A percentile compares a stretch with the other conserved stretches of the same genome.
phyloP scores from a whole-genome alignment of 73 alveolate genomes.

The Blepharisma japonicum region DNA sequence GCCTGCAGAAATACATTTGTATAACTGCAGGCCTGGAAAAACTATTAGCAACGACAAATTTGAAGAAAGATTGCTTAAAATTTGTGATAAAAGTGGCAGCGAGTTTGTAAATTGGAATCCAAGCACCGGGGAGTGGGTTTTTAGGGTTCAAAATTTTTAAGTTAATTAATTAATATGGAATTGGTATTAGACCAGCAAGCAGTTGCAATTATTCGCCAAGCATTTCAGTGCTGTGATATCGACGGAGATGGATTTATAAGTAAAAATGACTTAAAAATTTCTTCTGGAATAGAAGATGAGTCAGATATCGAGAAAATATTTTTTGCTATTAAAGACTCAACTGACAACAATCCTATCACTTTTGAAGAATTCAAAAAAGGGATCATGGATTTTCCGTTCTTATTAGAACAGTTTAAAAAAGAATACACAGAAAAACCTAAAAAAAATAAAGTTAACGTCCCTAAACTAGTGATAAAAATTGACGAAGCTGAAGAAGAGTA shows the following conservation, averaged over 20 bases:
- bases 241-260: constrained; percentile 4
- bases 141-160: no score
- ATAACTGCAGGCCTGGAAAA: neutral
- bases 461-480: no score
- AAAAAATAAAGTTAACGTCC: no score
- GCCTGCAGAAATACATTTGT: constrained; percentile 10
- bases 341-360: neutral
- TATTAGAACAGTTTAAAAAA: neutral
- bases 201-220: neutral
- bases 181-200: neutral
- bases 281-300: neutral
- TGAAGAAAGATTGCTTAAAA: neutral
- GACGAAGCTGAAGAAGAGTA: no score
- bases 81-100: neutral
- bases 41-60: neutral
- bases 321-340: neutral
- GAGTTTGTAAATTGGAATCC: neutral
- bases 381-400: constrained; percentile 6
- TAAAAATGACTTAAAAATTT: neutral
- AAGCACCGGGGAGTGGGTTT: neutral
- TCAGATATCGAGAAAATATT: neutral
- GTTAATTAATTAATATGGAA: neutral
- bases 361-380: neutral
- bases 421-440: neutral
- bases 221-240: neutral